Evolutionary conservation across 306 rosid genomes (phyloP).

Genomic region (Acacia melanoxylon): DNA sequence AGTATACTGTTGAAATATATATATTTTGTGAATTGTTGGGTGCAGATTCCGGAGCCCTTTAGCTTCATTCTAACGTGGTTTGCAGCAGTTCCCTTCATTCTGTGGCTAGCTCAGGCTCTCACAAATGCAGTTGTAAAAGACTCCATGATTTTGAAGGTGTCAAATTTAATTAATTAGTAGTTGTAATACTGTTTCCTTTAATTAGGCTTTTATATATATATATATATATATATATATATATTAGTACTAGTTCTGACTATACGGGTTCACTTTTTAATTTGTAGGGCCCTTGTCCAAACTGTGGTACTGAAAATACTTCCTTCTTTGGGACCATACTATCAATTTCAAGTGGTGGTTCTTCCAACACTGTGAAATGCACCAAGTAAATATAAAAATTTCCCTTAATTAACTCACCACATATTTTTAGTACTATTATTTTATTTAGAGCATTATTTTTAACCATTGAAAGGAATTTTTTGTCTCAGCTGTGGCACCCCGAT

Average conservation of each 20-base stretch:
- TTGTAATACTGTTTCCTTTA: neutral
- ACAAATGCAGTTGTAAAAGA: constrained; percentile 80
- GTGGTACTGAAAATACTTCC: constrained; percentile 86
- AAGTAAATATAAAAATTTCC: constrained; percentile 44
- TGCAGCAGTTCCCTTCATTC: constrained; percentile 89
- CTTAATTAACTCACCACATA: constrained; percentile 19
- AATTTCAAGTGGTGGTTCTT: constrained; percentile 71
- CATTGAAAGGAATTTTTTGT: constrained; percentile 6
- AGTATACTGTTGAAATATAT: no score
- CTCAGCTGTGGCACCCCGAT: constrained; percentile 75
- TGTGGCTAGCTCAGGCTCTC: constrained; percentile 70
- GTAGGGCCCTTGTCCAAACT: constrained; percentile 92
- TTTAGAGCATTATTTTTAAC: neutral
- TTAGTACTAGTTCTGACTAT: constrained; percentile 11
- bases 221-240: neutral
- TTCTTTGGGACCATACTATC: constrained; percentile 93
- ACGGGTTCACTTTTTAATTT: neutral
- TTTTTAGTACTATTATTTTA: neutral
- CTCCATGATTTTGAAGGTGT: constrained; percentile 85
- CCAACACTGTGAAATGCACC: constrained; percentile 75
- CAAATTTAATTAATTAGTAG: neutral
- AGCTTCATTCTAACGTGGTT: constrained; percentile 97
- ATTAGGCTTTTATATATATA: neutral
- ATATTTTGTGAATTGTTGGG: constrained; percentile 30
- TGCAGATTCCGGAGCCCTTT: constrained; percentile 95